Evolutionary conservation across 176 grass and related monocot genomes (phyloP).

Genomic region (Triticum turgidum): DNA sequence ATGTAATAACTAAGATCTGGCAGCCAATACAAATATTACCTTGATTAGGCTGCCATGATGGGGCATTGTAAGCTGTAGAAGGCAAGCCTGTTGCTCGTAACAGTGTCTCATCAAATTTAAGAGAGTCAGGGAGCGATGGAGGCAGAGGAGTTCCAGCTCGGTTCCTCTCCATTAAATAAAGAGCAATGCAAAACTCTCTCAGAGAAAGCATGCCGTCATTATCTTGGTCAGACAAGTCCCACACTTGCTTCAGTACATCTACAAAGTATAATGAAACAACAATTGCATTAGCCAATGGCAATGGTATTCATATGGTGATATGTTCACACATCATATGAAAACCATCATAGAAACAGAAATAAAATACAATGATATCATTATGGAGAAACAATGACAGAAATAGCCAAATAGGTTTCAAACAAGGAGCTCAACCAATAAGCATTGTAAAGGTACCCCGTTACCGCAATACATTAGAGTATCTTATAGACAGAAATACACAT

Average conservation of each 20-base stretch:
- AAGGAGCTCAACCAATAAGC: constrained; percentile 28
- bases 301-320: neutral
- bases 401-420: neutral
- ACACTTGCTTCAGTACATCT: constrained; percentile 96
- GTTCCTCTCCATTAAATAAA: constrained; percentile 97
- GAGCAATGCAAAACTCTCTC: constrained; percentile 92
- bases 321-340: neutral
- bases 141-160: constrained; percentile 80
- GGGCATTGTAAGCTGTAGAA: constrained; percentile 68
- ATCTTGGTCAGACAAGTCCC: constrained; percentile 99
- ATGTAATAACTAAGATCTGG: constrained; percentile 7
- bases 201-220: constrained; percentile 99
- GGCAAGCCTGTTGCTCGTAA: constrained; percentile 81
- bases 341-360: constrained; percentile 20
- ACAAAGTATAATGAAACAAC: constrained; percentile 28
- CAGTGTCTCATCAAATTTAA: constrained; percentile 80
- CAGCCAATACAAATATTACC: constrained; percentile 38
- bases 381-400: neutral
- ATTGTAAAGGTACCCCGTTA: neutral
- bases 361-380: constrained; percentile 3
- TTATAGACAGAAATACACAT: constrained; percentile 18
- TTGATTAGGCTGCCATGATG: constrained; percentile 75
- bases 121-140: constrained; percentile 62
- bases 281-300: constrained; percentile 33
- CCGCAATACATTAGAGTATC: constrained; percentile 17